phyloP scores from a whole-genome alignment of 2,329 filamentous ascomycete genomes.

The Akanthomyces lecanii region DNA sequence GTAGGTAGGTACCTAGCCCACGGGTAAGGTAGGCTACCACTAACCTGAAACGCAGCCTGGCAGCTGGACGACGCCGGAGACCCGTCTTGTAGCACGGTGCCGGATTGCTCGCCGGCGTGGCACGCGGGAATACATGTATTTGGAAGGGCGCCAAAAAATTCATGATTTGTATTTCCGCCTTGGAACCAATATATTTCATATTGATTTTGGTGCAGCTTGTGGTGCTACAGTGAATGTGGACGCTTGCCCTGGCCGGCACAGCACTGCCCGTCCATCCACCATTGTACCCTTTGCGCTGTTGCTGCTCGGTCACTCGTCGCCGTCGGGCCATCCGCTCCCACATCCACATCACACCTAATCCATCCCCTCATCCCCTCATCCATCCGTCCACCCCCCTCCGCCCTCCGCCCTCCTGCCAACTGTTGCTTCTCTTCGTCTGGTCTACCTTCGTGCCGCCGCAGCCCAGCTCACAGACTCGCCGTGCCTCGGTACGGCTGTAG shows the following conservation, averaged over 20 bases:
- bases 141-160: background rate
- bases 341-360: constrained; percentile 13
- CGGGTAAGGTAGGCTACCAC: background rate
- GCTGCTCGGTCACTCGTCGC: background rate
- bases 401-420: background rate
- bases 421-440: background rate
- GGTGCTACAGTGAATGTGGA: background rate
- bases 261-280: no score
- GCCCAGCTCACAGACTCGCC: constrained; percentile 1
- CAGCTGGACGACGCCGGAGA: background rate
- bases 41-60: constrained; percentile 10
- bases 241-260: background rate
- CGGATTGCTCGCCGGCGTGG: background rate
- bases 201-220: background rate
- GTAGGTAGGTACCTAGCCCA: background rate
- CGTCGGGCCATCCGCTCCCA: constrained; percentile 9
- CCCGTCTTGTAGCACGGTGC: background rate
- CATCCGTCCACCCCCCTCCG: constrained; percentile 14
- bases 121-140: background rate
- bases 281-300: background rate
- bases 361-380: constrained; percentile 13
- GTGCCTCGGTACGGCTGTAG: background rate
- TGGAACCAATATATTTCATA: no score
- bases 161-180: background rate
- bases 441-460: background rate